Evolutionary conservation across 495 filamentous ascomycete genomes (phyloP), one percentile per base, ranked within the genome.

Genomic region (Mycothermus thermophilus): DNA sequence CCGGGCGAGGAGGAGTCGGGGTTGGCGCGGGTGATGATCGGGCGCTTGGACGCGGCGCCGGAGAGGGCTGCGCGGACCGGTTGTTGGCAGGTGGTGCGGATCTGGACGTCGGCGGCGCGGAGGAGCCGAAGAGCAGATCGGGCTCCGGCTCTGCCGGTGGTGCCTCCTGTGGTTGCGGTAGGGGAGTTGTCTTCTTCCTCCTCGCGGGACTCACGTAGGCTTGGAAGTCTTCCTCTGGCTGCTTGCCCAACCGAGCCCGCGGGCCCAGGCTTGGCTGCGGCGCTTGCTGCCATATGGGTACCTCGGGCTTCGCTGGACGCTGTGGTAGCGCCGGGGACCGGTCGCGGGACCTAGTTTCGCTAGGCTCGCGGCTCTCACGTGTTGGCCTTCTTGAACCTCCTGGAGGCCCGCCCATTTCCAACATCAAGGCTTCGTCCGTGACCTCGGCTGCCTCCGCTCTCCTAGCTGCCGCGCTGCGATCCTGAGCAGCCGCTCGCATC

Each of bases 201-300:
- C 90, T 69, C 2, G 86, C 85, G 20, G 87, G 83, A 50, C 85
- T 93, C 24, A 95, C 67, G 58, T 97, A 97, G 27, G 82, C 84
- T 47, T 88, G 75, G 6, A 80, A 65, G 16, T 69, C 75, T 53
- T 94, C 76, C 41, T 93, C 81, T 54, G 71, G 69, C 51, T 78
- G 71, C 46, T 78, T 75, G 42, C 66, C 80, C 3, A 90, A 55
- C 30, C 77, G 69, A 7, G 67, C 58, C 43, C 66, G 71, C 16
- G 77, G 62, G 46, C 79, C 75, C 5, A 51, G 51, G 3, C 54
- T 33, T n/a, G 55, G 42, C 24, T 56, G 55, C 23, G 44, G 46
- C 38, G 51, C 37, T 24, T 74, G 66, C 42, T 69, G 71, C 54
- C 64, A 64, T 33, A 57, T 58, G 36, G 64, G 55, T 33, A 43